Evolutionary conservation across 2,329 filamentous ascomycete species (phyloP), one percentile per base, ranked within the genome.

Genomic region (Pseudogymnoascus sp.): DNA sequence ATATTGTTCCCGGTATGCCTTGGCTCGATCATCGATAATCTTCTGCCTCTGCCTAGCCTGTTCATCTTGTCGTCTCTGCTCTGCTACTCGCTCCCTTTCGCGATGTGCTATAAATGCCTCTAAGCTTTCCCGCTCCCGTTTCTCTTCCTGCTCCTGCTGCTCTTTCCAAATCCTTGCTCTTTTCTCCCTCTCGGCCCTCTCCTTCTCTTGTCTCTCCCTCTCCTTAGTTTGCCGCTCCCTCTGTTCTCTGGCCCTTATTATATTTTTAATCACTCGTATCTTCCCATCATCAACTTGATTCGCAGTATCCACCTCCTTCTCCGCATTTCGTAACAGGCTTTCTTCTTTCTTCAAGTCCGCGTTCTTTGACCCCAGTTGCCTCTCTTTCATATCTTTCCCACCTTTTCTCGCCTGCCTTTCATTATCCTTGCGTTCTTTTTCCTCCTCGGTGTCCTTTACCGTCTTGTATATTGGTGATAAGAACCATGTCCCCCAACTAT

Each of bases 371-470:
- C 61, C 62, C 31, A 75, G 35, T 59, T 65, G 62, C 37, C 69
- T 65, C 67, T 74, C 71, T 65, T 75, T 76, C 63, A 74, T 67
- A 61, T 73, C 68, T 62, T 70, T 75, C 62, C 70, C 69, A 50
- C 72, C 67, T 50, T 64, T 69, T 56, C 73, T 71, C 67, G 74
- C 70, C 64, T 73, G 70, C 31, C 68, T 71, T 24, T 65, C 64
- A 28, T 68, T 72, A 37, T 72, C 72, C 62, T 75, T 75, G 2
- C 61, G 66, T 63, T 62, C 70, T 61, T 73, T 76, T 50, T 72
- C 70, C 16, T 74, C 71, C n/a, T 75, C 73, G 1, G 11, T 73
- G 1, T 73, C 70, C 60, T 68, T 66, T 43, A 28, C 24, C 63
- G 66, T 68, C 61, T 71, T 73, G 63, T 67, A 70, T 56, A 75